Evolutionary conservation across 164 flowering plant genomes (phyloP).

Genomic region (Piper longum): DNA sequence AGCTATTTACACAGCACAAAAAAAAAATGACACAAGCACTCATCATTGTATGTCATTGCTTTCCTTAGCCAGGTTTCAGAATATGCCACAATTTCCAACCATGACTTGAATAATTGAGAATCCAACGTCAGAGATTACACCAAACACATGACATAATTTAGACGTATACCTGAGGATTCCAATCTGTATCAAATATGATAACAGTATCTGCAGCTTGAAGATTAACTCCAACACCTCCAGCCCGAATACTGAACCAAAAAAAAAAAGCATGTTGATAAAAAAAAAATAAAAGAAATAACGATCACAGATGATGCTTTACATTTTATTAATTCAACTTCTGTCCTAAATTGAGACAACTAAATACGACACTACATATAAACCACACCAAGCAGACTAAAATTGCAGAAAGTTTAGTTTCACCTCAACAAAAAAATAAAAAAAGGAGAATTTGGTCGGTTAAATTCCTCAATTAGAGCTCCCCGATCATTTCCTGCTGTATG

Average conservation of each 20-base stretch:
- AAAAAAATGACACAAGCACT: no score
- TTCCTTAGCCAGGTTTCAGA: no score
- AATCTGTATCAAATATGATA: constrained; percentile 96
- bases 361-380: not conserved
- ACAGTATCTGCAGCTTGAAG: constrained; percentile 99
- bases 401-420: constrained; percentile 11
- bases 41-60: no score
- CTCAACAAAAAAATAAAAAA: constrained; percentile 87
- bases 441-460: constrained; percentile 67
- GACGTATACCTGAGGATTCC: constrained; percentile 87
- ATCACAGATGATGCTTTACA: not conserved
- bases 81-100: not conserved
- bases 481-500: constrained; percentile 96
- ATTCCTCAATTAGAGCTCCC: constrained; percentile 81
- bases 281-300: not conserved
- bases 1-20: not conserved
- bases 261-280: not conserved
- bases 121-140: not conserved
- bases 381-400: not conserved
- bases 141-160: no score
- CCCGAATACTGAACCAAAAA: constrained; percentile 54
- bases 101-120: no score
- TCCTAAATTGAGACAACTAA: no score
- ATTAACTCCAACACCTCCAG: constrained; percentile 99
- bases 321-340: not conserved